Evolutionary conservation across 2,329 filamentous ascomycete species (phyloP), one percentile per base, ranked within the genome.

Genomic region (Microcyclosporella mali): DNA sequence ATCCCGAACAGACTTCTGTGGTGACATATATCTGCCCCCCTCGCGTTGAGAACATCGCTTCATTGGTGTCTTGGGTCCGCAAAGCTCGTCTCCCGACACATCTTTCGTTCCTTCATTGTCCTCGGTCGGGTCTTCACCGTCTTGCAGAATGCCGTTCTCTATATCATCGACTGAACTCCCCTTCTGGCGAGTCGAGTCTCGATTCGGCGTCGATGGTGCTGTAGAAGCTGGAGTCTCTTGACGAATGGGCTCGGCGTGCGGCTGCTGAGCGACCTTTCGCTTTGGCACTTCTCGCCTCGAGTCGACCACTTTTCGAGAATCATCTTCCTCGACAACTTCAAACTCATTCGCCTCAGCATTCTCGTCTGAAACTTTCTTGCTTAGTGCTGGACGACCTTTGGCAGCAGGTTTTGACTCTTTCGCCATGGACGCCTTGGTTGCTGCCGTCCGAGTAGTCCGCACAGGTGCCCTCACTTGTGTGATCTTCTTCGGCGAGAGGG

Each of bases 401-500:
- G 38, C 30, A 7, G 43, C 36, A 9, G 43, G 17, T 31, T 46
- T 47, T 14, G 33, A 36, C 15, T 34, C 19, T 37, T 52, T 53
- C 18, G 15, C 18, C n/a, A 45, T 41, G 4, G 38, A 41, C 9
- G 43, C 41, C 15, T 45, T 50, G 6, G 39, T 8, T 38, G 19
- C 32, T 9, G 40, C 37, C 7, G 35, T 36, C 6, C 34, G 37
- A 11, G 42, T 48, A 19, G 33, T 47, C 21, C 46, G 49, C 8
- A 51, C 43, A 3, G 45, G 43, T 27, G 46, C 44, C 37, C 48
- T 57, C 6, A 64, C 54, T 44, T 64, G 61, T 6, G 60, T 62
- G 47, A 61, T 58, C 53, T 65, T 65, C 52, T 63, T 64, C 4
- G 62, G 59, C 19, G 60, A 64, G 12, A 65, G 51, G 14, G 62